These are phyloP conservation scores for Thielaviopsis musarum DNA, from an alignment of 2,329 filamentous ascomycete genomes.

Conservation along the genomic window DNA sequence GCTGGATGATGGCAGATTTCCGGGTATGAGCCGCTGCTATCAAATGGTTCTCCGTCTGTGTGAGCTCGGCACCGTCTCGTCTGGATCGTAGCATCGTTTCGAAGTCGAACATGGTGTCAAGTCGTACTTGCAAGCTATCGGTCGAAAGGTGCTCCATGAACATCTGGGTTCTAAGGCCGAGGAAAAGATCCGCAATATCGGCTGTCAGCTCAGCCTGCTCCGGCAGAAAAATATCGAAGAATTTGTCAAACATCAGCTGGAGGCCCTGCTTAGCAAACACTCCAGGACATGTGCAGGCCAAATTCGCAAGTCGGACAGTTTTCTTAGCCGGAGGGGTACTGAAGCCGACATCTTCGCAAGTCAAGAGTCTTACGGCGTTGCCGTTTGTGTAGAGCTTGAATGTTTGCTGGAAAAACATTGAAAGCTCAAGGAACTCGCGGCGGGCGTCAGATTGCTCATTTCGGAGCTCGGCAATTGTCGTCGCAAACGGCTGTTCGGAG, in stretches of 20 bases:
- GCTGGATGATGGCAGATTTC: conserved; percentile 7
- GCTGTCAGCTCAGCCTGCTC: conserved; percentile 9
- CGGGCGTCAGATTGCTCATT: conserved; percentile 19
- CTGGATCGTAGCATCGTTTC: conserved; percentile 6
- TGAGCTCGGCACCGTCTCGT: conserved; percentile 6
- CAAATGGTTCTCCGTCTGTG: conserved; percentile 9
- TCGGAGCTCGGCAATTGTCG: conserved; percentile 17
- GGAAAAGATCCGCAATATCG: conserved; percentile 11
- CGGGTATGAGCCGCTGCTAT: conserved; percentile 7
- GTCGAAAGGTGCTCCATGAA: conserved; percentile 6
- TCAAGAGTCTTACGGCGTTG: conserved; percentile 16
- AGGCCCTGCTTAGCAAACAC: conserved; percentile 18
- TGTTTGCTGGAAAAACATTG: conserved; percentile 19
- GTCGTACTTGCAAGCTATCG: conserved; percentile 3
- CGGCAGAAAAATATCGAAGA: conserved; percentile 25
- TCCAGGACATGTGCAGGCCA: conserved; percentile 9
- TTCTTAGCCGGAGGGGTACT: conserved; percentile 18
- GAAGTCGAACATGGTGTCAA: conserved; percentile 11
- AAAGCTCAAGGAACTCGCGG: conserved; percentile 20
- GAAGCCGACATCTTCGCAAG: conserved; percentile 23
- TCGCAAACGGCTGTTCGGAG: conserved; percentile 19
- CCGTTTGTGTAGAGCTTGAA: conserved; percentile 20
- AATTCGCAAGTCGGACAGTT: conserved; percentile 11
- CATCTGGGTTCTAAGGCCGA: conserved; percentile 11
- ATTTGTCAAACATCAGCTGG: conserved; percentile 27